Evolutionary conservation across 805 yeast species (phyloP).

Genomic region (Scheffersomyces coipomensis): DNA sequence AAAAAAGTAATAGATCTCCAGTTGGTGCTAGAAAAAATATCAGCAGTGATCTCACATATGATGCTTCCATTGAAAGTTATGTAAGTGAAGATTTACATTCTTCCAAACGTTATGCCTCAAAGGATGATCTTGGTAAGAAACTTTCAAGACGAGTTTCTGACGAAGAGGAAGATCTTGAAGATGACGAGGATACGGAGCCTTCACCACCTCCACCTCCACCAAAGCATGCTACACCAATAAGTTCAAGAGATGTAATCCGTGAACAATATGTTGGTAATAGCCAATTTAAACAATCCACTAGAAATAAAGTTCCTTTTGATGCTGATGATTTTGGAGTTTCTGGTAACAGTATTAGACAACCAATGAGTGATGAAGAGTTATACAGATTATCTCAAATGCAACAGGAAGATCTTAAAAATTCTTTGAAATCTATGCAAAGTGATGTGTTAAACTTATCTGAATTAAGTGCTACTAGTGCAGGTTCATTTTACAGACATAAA

Average conservation of each 20-base stretch:
- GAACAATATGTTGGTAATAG: not conserved
- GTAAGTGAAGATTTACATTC: constrained; percentile 34
- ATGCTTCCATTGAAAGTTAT: constrained; percentile 25
- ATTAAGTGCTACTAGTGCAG: constrained; percentile 87
- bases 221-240: constrained; percentile 18
- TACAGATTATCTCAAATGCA: constrained; percentile 23
- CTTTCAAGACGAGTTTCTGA: constrained; percentile 20
- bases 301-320: constrained; percentile 27
- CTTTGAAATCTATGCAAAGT: constrained; percentile 42
- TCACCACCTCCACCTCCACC: constrained; percentile 47
- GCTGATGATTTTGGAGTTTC: constrained; percentile 37
- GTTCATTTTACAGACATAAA: constrained; percentile 76
- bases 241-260: not conserved
- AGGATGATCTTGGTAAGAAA: constrained; percentile 35
- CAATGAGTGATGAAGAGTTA: constrained; percentile 23
- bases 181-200: constrained; percentile 15
- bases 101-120: constrained; percentile 29
- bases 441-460: constrained; percentile 57
- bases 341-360: constrained; percentile 12
- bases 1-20: not conserved
- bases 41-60: constrained; percentile 1
- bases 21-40: constrained; percentile 1
- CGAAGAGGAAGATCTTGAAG: constrained; percentile 18
- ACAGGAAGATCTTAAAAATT: constrained; percentile 37
- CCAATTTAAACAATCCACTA: not conserved